These are phyloP conservation scores for Aegilops speltoides DNA, from an alignment of 176 grass and related monocot genomes.

Conservation along the genomic window DNA sequence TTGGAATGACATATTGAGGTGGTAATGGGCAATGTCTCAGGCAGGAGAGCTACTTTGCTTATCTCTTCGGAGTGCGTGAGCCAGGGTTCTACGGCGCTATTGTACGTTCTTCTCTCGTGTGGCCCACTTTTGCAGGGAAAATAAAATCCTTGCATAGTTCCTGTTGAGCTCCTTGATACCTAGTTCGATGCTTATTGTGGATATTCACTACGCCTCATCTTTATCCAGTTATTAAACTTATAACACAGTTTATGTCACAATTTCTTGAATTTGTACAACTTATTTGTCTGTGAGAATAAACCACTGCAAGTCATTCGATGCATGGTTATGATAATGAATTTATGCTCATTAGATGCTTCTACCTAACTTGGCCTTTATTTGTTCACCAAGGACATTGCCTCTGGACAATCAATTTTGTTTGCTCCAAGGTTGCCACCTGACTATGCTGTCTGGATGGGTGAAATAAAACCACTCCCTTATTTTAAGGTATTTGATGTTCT, in stretches of 20 bases:
- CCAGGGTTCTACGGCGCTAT: neutral
- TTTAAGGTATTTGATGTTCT: slow-evolving; percentile 52
- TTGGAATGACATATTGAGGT: neutral
- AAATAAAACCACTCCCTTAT: slow-evolving; percentile 71
- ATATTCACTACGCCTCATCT: neutral
- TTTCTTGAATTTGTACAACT: neutral
- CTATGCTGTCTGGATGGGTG: slow-evolving; percentile 97
- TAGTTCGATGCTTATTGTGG: neutral
- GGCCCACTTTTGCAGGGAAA: too few species aligned
- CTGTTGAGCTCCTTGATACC: neutral
- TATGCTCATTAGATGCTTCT: neutral
- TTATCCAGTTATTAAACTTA: neutral
- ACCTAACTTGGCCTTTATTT: slow-evolving; percentile 24
- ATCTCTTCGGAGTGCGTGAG: neutral
- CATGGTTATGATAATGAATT: neutral
- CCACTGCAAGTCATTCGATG: neutral
- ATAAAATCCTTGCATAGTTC: neutral
- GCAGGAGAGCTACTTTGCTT: neutral
- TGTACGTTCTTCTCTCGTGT: neutral
- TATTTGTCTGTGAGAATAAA: neutral
- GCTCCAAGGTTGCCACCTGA: slow-evolving; percentile 88
- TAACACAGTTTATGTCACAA: neutral
- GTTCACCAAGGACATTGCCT: slow-evolving; percentile 66
- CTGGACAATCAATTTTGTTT: slow-evolving; percentile 83
- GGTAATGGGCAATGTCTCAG: neutral